phyloP scores from a whole-genome alignment of 352 stramenopile species.

The Detonula confervacea region DNA sequence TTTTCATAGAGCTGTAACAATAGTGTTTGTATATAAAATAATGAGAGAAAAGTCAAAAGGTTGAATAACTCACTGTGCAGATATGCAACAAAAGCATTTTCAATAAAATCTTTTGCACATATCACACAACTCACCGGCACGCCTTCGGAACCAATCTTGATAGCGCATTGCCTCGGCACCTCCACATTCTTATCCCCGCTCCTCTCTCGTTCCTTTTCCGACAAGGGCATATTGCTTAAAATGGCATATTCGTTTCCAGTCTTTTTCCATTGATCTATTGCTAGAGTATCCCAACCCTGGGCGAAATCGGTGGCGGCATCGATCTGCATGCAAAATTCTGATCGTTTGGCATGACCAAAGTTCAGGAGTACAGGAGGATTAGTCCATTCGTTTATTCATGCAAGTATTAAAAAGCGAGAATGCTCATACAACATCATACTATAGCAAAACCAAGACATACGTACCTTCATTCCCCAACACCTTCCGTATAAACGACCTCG shows the following conservation, averaged over 20 bases:
- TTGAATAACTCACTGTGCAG: conserved; percentile 9
- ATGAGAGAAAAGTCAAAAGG: neutral
- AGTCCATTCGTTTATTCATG: neutral
- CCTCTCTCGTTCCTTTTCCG: conserved; percentile 53
- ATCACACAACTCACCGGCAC: conserved; percentile 53
- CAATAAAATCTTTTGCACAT: too few relatives aligned
- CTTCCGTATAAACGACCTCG: conserved; percentile 74
- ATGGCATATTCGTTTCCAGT: conserved; percentile 87
- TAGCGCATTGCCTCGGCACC: conserved; percentile 72
- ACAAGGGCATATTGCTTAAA: conserved; percentile 78
- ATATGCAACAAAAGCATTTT: neutral
- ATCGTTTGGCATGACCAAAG: conserved; percentile 7
- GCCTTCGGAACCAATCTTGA: conserved; percentile 67
- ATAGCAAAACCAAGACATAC: conserved; percentile 3
- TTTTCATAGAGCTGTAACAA: conserved; percentile 56
- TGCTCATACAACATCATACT: neutral
- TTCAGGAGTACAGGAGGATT: neutral
- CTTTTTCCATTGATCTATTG: conserved; percentile 75
- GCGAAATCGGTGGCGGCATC: conserved; percentile 84
- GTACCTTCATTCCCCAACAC: conserved; percentile 84
- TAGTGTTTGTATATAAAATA: conserved; percentile 10
- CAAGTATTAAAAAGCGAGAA: neutral
- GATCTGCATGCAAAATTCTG: conserved; percentile 88
- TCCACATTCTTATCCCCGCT: conserved; percentile 26
- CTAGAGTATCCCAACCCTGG: conserved; percentile 76